phyloP scores from a whole-genome alignment of 208 protist species.

The Lotmaria passim region DNA sequence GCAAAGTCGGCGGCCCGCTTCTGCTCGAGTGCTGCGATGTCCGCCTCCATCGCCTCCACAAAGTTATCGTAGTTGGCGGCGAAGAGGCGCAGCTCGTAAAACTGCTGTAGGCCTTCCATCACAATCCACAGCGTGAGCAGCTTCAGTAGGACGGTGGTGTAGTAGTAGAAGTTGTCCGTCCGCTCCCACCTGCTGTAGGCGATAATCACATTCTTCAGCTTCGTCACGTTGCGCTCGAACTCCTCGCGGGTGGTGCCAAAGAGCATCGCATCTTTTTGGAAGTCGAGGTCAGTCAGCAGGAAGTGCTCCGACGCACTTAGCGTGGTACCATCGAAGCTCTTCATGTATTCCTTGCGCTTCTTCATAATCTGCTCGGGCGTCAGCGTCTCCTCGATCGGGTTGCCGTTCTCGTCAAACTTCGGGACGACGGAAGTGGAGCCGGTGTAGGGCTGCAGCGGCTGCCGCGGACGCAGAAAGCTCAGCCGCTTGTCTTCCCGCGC shows the following conservation, averaged over 20 bases:
- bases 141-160: slow-evolving; percentile 71
- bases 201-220: slow-evolving; percentile 83
- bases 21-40: slow-evolving; percentile 47
- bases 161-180: slow-evolving; percentile 89
- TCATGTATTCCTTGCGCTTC: slow-evolving; percentile 81
- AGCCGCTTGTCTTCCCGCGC: slow-evolving; percentile 81
- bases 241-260: slow-evolving; percentile 84
- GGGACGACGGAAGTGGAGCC: slow-evolving; percentile 56
- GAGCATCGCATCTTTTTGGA: slow-evolving; percentile 83
- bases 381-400: slow-evolving; percentile 71
- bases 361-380: slow-evolving; percentile 64
- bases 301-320: slow-evolving; percentile 86
- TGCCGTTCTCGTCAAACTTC: slow-evolving; percentile 67
- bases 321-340: slow-evolving; percentile 79
- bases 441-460: slow-evolving; percentile 63
- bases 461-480: slow-evolving; percentile 75
- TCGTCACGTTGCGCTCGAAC: slow-evolving; percentile 83
- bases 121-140: slow-evolving; percentile 68
- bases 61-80: slow-evolving; percentile 71
- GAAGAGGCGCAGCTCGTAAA: slow-evolving; percentile 79
- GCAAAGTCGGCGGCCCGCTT: slow-evolving; percentile 47
- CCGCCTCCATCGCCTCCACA: slow-evolving; percentile 62
- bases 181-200: slow-evolving; percentile 84
- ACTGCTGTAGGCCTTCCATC: slow-evolving; percentile 84
- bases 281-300: slow-evolving; percentile 89